These are phyloP conservation scores for Candida pseudofarinosa DNA, from an alignment of 805 yeast genomes.

Conservation along the genomic window DNA sequence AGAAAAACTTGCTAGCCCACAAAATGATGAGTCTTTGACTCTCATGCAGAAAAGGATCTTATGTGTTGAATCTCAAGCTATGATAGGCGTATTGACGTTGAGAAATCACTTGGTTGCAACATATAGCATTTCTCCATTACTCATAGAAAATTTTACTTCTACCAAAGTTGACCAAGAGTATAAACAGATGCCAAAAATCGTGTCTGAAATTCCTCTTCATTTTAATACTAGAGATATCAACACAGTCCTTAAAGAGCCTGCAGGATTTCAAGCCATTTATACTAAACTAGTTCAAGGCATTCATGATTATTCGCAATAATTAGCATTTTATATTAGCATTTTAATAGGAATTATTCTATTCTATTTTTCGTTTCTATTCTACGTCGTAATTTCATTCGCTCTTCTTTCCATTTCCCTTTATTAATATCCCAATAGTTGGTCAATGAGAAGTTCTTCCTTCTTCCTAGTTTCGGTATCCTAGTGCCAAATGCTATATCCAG, in stretches of 20 bases:
- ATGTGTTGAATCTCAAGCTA: conserved; percentile 9
- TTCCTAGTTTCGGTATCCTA: conserved; percentile 1
- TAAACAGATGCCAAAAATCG: conserved; percentile 23
- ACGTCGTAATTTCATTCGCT: conserved; percentile 4
- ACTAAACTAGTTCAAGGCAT: conserved; percentile 7
- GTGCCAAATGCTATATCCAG: conserved; percentile 8
- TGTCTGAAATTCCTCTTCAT: conserved; percentile 5
- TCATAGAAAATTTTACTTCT: conserved; percentile 24
- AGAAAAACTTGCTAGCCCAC: conserved; percentile 14
- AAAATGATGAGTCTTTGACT: conserved; percentile 1
- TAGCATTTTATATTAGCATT: neutral
- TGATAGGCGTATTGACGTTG: conserved; percentile 12
- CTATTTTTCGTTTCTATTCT: conserved; percentile 1
- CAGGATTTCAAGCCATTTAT: conserved; percentile 3
- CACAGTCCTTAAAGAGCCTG: conserved; percentile 1
- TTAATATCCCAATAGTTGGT: conserved; percentile 2
- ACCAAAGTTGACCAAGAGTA: conserved; percentile 29
- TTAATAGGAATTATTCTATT: neutral
- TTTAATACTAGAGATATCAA: conserved; percentile 6
- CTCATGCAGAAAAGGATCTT: neutral
- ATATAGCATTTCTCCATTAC: conserved; percentile 18
- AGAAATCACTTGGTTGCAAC: conserved; percentile 16
- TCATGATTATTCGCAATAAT: conserved; percentile 9
- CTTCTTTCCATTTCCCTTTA: conserved; percentile 4
- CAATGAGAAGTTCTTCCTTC: neutral